These are phyloP conservation scores for Dactylella cylindrospora DNA, from an alignment of 2,329 filamentous ascomycete species.

Conservation along the genomic window DNA sequence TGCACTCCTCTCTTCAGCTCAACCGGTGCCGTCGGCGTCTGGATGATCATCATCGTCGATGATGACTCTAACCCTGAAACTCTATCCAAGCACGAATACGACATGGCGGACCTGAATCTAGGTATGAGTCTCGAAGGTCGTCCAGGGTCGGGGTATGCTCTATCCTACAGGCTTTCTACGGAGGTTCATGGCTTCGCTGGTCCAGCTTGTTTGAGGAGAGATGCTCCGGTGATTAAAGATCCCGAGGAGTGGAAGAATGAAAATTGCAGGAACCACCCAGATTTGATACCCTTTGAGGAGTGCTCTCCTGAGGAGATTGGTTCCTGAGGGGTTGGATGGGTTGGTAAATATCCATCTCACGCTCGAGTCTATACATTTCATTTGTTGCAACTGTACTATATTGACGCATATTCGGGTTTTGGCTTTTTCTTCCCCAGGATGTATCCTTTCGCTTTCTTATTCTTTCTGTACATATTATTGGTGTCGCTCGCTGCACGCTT, in stretches of 20 bases:
- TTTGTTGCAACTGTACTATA: too few relatives aligned
- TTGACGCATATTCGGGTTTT: too few relatives aligned
- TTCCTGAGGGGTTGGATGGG: too few relatives aligned
- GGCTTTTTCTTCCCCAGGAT: too few relatives aligned
- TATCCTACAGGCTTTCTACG: constrained; percentile 14
- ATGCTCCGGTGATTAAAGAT: constrained; percentile 33
- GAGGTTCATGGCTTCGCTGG: constrained; percentile 4
- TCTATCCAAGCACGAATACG: constrained; percentile 12
- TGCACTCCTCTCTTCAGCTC: constrained; percentile 71
- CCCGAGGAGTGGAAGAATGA: constrained; percentile 22
- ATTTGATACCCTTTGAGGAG: too few relatives aligned
- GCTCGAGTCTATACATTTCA: too few relatives aligned
- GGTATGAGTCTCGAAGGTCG: constrained; percentile 13
- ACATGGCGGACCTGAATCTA: constrained; percentile 19
- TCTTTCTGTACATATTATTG: too few relatives aligned
- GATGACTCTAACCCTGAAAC: constrained; percentile 20
- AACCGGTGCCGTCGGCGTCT: constrained; percentile 70
- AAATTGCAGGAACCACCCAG: too few relatives aligned
- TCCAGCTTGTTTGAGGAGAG: constrained; percentile 7
- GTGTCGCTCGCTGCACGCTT: too few relatives aligned
- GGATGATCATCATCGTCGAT: constrained; percentile 75
- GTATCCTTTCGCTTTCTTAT: too few relatives aligned
- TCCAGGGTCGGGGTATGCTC: constrained; percentile 8
- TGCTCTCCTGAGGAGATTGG: too few relatives aligned
- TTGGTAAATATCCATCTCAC: too few relatives aligned